phyloP scores from a whole-genome alignment of 208 protist species.

The Vickermania ingenoplastis region DNA sequence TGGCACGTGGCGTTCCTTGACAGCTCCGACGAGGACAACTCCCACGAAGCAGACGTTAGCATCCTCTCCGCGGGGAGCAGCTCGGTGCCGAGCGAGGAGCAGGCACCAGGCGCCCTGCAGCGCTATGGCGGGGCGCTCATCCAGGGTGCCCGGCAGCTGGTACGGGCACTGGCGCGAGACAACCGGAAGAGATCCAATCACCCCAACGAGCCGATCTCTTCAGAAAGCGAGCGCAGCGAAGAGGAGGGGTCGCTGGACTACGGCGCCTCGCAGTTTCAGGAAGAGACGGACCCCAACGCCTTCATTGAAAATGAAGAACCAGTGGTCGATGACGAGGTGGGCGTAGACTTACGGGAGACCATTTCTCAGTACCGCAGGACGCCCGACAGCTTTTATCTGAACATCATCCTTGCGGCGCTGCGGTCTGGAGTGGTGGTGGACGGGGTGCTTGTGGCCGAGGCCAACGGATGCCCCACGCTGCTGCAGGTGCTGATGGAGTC shows the following conservation, averaged over 20 bases:
- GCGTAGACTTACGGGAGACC: constrained; percentile 60
- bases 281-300: neutral
- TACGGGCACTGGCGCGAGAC: no score
- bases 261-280: neutral
- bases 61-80: constrained; percentile 5
- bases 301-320: no score
- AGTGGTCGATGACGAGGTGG: constrained; percentile 21
- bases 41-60: constrained; percentile 29
- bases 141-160: no score
- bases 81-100: no score
- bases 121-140: no score
- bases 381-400: constrained; percentile 53
- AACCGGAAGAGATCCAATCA: no score
- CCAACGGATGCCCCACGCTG: constrained; percentile 35
- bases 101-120: constrained; percentile 5
- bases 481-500: constrained; percentile 55
- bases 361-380: constrained; percentile 64
- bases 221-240: constrained; percentile 7
- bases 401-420: constrained; percentile 78
- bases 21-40: constrained; percentile 59
- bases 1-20: constrained; percentile 64
- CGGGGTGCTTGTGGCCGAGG: constrained; percentile 45
- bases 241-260: neutral
- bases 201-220: neutral
- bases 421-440: constrained; percentile 38